Conservation (phyloP, 164 flowering plant genomes). For the Berberis vulgaris region DNA sequence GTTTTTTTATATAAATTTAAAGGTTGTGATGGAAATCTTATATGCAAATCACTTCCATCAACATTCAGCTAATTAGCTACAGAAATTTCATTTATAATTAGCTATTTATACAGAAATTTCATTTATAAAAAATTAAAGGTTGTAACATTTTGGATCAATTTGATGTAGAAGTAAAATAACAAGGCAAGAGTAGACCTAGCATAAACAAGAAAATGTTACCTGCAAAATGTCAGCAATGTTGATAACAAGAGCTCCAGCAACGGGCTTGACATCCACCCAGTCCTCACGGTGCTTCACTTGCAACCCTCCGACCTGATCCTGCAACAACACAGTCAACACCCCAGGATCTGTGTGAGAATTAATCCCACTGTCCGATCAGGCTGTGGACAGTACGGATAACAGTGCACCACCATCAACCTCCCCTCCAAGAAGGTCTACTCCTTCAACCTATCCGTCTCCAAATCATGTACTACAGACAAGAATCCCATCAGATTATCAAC, state of each 20-base stretch:
- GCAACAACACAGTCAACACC: constrained; percentile 50
- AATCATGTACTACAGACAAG: constrained; percentile 51
- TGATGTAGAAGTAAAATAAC: too few relatives aligned
- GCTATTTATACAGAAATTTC: too few relatives aligned
- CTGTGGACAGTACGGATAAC: constrained; percentile 68
- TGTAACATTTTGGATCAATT: too few relatives aligned
- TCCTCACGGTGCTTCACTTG: constrained; percentile 39
- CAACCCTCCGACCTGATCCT: constrained; percentile 48
- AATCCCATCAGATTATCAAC: constrained; percentile 39
- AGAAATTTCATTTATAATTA: too few relatives aligned
- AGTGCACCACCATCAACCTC: constrained; percentile 39
- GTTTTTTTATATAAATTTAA: too few relatives aligned
- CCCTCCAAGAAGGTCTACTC: constrained; percentile 31
- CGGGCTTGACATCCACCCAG: constrained; percentile 58
- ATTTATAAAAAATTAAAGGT: too few relatives aligned
- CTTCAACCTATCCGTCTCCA: constrained; percentile 28
- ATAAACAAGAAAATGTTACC: constrained; percentile 19
- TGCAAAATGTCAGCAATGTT: constrained; percentile 60
- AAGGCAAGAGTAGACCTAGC: too few relatives aligned
- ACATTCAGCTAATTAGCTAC: too few relatives aligned
- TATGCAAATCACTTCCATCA: too few relatives aligned
- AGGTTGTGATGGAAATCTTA: too few relatives aligned
- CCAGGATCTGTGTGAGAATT: constrained; percentile 58
- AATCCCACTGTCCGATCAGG: constrained; percentile 65
- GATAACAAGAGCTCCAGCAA: constrained; percentile 49